phyloP scores from a whole-genome alignment of 2,329 filamentous ascomycete species.

The Ophioceras dolichostomum region DNA sequence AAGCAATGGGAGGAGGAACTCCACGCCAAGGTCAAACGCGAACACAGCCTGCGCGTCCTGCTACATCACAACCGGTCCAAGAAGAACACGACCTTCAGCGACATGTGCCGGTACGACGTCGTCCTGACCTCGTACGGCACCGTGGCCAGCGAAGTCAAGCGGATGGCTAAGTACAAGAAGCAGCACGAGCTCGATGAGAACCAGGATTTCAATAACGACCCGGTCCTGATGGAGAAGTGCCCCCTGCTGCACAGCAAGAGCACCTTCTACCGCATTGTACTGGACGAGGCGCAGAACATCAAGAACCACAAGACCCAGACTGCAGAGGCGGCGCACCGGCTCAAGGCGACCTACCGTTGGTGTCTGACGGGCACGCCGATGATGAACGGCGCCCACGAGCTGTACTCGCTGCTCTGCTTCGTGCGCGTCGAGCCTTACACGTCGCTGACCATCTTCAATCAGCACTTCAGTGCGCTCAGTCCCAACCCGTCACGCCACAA shows the following conservation, averaged over 20 bases:
- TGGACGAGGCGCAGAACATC: conserved; percentile 73
- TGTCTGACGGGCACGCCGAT: conserved; percentile 75
- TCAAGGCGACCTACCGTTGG: conserved; percentile 53
- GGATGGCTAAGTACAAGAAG: conserved; percentile 39
- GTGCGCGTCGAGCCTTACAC: conserved; percentile 66
- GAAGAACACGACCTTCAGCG: conserved; percentile 46
- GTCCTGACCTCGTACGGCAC: conserved; percentile 73
- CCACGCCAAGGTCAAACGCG: conserved; percentile 48
- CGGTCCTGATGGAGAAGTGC: conserved; percentile 24
- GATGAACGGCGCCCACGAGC: conserved; percentile 75
- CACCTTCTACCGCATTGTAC: conserved; percentile 56
- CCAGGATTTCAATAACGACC: conserved; percentile 13
- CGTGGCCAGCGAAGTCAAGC: conserved; percentile 54
- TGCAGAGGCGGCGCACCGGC: conserved; percentile 43
- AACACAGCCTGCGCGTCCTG: conserved; percentile 49
- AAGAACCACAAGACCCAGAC: conserved; percentile 59
- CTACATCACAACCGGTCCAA: conserved; percentile 63
- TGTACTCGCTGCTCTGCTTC: conserved; percentile 68
- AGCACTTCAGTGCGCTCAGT: conserved; percentile 27
- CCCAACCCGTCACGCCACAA: too few species aligned
- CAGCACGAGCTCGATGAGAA: conserved; percentile 20
- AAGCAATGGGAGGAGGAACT: conserved; percentile 82
- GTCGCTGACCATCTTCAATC: conserved; percentile 47
- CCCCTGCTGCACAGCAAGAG: conserved; percentile 47
- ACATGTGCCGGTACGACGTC: conserved; percentile 56